These are phyloP conservation scores for Carex myosuroides DNA, from an alignment of 176 grass and related monocot species.

Conservation along the genomic window DNA sequence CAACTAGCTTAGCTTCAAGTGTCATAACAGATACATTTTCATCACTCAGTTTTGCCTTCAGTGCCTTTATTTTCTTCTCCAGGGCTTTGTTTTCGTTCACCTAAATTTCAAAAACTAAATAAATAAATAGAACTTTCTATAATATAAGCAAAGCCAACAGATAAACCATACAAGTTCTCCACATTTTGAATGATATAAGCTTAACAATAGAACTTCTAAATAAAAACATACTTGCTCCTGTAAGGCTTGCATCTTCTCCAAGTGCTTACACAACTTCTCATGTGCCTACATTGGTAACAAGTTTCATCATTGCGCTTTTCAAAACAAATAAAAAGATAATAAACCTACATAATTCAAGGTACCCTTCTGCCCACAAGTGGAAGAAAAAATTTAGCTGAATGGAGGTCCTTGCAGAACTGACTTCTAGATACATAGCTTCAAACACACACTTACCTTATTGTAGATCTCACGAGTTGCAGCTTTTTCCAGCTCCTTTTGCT, in stretches of 20 bases:
- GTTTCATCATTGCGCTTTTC: background rate
- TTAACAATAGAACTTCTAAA: background rate
- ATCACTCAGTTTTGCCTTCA: constrained; percentile 57
- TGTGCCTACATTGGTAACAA: constrained; percentile 33
- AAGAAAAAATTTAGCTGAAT: background rate
- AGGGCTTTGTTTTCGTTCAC: constrained; percentile 50
- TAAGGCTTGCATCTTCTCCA: constrained; percentile 43
- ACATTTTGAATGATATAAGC: no score
- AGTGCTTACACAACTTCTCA: constrained; percentile 68
- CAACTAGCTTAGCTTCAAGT: constrained; percentile 43
- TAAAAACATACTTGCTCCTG: constrained; percentile 59
- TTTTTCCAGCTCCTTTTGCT: constrained; percentile 63
- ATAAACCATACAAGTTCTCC: background rate
- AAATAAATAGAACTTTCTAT: background rate
- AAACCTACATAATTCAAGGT: background rate
- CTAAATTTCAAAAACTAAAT: constrained; percentile 28
- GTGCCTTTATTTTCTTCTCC: constrained; percentile 78
- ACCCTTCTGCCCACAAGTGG: background rate
- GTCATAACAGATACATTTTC: constrained; percentile 34
- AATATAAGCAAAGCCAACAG: background rate
- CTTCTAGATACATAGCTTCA: background rate
- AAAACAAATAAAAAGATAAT: background rate
- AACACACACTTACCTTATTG: constrained; percentile 49
- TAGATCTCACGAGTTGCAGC: constrained; percentile 43
- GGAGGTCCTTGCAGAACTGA: background rate